Percentiles rank a stretch among this genome's conserved stretches.
These are phyloP conservation scores for Mycena latifolia DNA, from an alignment of 768 basidiomycete species.

Conservation along the genomic window DNA sequence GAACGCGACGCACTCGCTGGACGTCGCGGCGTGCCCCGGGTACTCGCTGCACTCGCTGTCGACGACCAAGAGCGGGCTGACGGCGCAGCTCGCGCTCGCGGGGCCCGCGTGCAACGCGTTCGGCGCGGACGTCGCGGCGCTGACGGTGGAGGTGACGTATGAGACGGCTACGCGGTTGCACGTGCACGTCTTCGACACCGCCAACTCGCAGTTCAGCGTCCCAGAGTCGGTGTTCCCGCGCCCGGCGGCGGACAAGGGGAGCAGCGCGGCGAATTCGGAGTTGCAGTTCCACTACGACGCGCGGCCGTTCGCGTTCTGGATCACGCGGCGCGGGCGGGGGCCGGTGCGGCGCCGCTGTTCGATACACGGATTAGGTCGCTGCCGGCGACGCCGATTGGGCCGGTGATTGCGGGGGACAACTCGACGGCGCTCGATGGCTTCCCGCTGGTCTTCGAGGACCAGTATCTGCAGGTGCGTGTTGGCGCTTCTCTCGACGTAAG, in stretches of 20 bases:
- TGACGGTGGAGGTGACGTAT: slow-evolving; percentile 77
- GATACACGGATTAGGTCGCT: slow-evolving; percentile 77
- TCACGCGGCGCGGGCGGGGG: slow-evolving; percentile 76
- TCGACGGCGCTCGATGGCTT: slow-evolving; percentile 74
- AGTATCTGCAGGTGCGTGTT: slow-evolving; percentile 76
- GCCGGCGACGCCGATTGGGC: slow-evolving; percentile 68
- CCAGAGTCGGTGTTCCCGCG: slow-evolving; percentile 60
- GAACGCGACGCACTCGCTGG: not conserved
- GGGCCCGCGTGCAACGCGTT: slow-evolving; percentile 75
- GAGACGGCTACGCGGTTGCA: slow-evolving; percentile 73
- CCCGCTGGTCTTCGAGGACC: slow-evolving; percentile 81
- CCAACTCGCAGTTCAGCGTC: slow-evolving; percentile 73
- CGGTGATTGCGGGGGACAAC: slow-evolving; percentile 63
- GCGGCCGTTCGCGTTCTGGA: slow-evolving; percentile 84
- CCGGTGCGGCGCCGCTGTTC: slow-evolving; percentile 70
- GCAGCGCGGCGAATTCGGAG: slow-evolving; percentile 61
- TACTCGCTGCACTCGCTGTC: slow-evolving; percentile 63
- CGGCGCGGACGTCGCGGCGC: slow-evolving; percentile 66
- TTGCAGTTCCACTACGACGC: slow-evolving; percentile 76
- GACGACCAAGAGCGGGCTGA: slow-evolving; percentile 61
- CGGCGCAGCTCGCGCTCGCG: slow-evolving; percentile 65
- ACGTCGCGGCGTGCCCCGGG: slow-evolving; percentile 51
- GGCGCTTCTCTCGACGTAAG: not conserved
- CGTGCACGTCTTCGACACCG: slow-evolving; percentile 75
- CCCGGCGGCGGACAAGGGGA: slow-evolving; percentile 5